Percentiles rank a stretch among this genome's conserved stretches.
Conservation (phyloP, 371 early-diverging fungal species). For the Mucor ambiguus region DNA sequence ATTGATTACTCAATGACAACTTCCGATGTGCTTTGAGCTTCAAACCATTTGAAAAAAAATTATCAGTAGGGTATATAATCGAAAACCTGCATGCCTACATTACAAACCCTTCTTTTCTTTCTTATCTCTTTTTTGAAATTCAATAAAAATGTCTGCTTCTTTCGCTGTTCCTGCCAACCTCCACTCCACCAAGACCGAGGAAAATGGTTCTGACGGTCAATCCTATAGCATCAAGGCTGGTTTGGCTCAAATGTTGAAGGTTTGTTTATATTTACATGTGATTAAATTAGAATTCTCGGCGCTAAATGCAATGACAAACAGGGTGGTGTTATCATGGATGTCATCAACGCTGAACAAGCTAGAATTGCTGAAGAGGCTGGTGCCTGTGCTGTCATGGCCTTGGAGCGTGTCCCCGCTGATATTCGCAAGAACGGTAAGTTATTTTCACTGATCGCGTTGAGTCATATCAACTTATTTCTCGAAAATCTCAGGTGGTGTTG, state of each 20-base stretch:
- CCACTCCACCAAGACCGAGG: slow-evolving; percentile 52
- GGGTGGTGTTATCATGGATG: slow-evolving; percentile 99
- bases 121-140: slow-evolving; percentile 12
- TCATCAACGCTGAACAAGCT: slow-evolving; percentile 96
- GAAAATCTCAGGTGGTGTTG: slow-evolving; percentile 79
- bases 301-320: slow-evolving; percentile 22
- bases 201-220: slow-evolving; percentile 42
- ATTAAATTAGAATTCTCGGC: neutral
- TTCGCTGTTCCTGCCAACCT: slow-evolving; percentile 73
- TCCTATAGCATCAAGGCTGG: slow-evolving; percentile 87
- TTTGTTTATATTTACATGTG: slow-evolving; percentile 29
- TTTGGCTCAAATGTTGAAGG: slow-evolving; percentile 98
- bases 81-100: slow-evolving; percentile 27
- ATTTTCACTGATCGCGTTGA: slow-evolving; percentile 2
- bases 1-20: slow-evolving; percentile 18
- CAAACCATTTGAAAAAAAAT: slow-evolving; percentile 3
- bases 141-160: slow-evolving; percentile 33
- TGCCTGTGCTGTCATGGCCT: slow-evolving; percentile 97
- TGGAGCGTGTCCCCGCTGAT: slow-evolving; percentile 98
- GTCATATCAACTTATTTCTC: neutral
- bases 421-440: slow-evolving; percentile 91
- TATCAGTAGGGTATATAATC: slow-evolving; percentile 11
- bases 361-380: slow-evolving; percentile 98
- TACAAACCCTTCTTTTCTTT: slow-evolving; percentile 27
- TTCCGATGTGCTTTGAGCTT: neutral